Conservation (phyloP, 2,329 filamentous ascomycete species). For the Microsporum canis region DNA sequence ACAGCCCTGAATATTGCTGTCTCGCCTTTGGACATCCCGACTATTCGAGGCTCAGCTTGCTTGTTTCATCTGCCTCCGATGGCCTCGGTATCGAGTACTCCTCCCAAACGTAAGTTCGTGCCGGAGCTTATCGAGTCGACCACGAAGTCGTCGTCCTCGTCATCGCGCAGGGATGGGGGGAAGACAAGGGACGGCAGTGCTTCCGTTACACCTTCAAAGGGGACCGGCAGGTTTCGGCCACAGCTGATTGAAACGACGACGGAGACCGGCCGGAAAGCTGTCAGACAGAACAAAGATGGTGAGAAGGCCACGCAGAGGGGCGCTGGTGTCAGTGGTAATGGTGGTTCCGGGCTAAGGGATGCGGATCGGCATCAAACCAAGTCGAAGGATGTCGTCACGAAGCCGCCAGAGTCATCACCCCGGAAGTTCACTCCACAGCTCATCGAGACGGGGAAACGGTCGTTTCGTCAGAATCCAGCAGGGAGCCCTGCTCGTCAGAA, state of each 20-base stretch:
- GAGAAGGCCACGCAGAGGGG: not conserved
- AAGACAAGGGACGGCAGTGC: not conserved
- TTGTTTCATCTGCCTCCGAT: not conserved
- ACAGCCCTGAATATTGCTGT: not conserved
- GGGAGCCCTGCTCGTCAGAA: not conserved
- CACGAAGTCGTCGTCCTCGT: constrained; percentile 7
- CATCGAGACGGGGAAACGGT: constrained; percentile 66
- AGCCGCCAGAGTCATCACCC: not conserved
- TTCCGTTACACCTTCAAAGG: not conserved
- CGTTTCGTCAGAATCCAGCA: constrained; percentile 52
- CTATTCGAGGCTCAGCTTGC: not conserved
- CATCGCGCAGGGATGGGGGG: not conserved
- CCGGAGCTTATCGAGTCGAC: constrained; percentile 12
- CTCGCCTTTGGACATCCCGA: not conserved
- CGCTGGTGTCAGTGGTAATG: not conserved
- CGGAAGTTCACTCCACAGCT: constrained; percentile 62
- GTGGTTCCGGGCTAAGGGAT: not conserved
- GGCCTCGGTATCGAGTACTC: not conserved
- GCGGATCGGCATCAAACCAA: constrained; percentile 1
- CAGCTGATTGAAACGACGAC: constrained; percentile 10
- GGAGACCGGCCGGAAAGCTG: constrained; percentile 7
- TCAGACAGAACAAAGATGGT: not conserved
- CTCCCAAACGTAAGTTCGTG: constrained; percentile 8
- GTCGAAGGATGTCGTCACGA: not conserved
- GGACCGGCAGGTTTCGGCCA: constrained; percentile 2